Evolutionary conservation across 768 basidiomycete species (phyloP).

Genomic region (Amanita subjunquillea): DNA sequence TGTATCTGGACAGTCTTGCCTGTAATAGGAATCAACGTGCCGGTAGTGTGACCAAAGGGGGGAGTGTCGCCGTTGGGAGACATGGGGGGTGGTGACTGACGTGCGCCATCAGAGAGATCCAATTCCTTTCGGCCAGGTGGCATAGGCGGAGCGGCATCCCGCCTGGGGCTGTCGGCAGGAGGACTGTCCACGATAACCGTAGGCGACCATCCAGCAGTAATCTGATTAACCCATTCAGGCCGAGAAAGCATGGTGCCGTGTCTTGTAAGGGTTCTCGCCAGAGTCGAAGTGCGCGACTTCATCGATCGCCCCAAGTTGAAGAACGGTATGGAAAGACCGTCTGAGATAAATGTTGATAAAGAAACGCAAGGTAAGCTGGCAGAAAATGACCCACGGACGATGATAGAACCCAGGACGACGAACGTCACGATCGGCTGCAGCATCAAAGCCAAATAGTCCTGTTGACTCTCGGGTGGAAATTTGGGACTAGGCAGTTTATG

Average conservation of each 20-base stretch:
- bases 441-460: conserved; percentile 61
- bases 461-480: conserved; percentile 52
- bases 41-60: not conserved
- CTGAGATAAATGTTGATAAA: conserved; percentile 18
- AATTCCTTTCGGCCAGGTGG: not conserved
- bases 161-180: not conserved
- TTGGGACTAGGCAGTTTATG: conserved; percentile 47
- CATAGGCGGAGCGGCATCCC: not conserved
- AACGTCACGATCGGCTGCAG: conserved; percentile 84
- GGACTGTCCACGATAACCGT: not conserved
- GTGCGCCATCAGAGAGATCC: not conserved
- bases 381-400: conserved; percentile 46
- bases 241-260: not conserved
- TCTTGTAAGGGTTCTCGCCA: not conserved
- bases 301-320: conserved; percentile 40
- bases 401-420: conserved; percentile 77
- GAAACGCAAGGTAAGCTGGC: not conserved
- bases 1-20: not conserved
- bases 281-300: conserved; percentile 5
- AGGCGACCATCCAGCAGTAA: not conserved
- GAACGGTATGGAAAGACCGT: conserved; percentile 63
- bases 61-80: not conserved
- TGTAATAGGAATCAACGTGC: not conserved
- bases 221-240: conserved; percentile 5
- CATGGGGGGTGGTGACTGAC: not conserved